Percentiles rank a stretch among this genome's conserved stretches.
Conservation (phyloP, 2,329 filamentous ascomycete genomes). For the Metarhizium robertsii region DNA sequence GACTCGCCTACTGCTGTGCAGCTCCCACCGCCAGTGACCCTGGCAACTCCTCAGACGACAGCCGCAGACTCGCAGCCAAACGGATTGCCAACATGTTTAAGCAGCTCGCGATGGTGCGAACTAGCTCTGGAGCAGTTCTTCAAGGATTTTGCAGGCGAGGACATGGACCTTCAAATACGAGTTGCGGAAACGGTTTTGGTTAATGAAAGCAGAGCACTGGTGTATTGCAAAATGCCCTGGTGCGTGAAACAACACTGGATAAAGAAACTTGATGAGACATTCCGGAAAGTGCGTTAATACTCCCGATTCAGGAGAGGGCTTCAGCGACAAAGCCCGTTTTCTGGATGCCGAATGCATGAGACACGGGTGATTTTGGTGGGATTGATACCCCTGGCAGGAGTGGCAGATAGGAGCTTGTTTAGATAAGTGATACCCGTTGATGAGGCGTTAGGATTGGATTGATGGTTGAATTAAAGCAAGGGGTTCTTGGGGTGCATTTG, state of each 20-base stretch:
- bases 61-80: not conserved
- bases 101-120: slow-evolving; percentile 42
- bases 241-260: slow-evolving; percentile 47
- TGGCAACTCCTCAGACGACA: not conserved
- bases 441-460: slow-evolving; percentile 10
- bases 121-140: slow-evolving; percentile 52
- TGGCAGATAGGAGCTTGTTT: slow-evolving; percentile 4
- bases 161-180: slow-evolving; percentile 49
- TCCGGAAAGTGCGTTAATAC: slow-evolving; percentile 2
- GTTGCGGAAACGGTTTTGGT: slow-evolving; percentile 49
- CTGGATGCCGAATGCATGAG: not conserved
- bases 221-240: slow-evolving; percentile 52
- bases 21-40: not conserved
- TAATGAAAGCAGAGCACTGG: slow-evolving; percentile 51
- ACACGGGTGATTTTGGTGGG: not conserved
- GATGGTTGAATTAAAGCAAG: not conserved
- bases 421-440: slow-evolving; percentile 15
- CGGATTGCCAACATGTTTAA: slow-evolving; percentile 25
- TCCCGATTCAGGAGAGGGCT: not conserved
- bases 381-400: not conserved
- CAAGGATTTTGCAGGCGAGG: slow-evolving; percentile 46
- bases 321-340: not conserved
- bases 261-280: slow-evolving; percentile 35
- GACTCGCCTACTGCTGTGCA: slow-evolving; percentile 1
- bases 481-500: not conserved